phyloP scores from a whole-genome alignment of 2,329 filamentous ascomycete species.

The Aspergillus sp. region DNA sequence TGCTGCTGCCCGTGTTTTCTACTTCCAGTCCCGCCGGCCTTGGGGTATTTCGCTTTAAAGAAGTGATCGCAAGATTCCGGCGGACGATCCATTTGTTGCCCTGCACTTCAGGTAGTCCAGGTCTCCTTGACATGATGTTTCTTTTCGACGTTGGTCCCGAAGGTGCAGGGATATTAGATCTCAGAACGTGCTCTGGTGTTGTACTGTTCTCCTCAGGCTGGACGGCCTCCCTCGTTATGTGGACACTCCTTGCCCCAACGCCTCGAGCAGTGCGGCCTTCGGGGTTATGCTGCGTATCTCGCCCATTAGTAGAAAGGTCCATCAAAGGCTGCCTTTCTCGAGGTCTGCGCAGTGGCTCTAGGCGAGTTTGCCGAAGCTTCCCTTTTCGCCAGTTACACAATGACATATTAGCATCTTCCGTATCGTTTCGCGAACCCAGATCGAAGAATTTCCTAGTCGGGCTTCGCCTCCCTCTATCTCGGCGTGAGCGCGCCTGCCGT shows the following conservation, averaged over 20 bases:
- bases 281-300: constrained; percentile 4
- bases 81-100: constrained; percentile 29
- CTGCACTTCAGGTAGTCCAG: constrained; percentile 11
- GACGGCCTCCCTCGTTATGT: background rate
- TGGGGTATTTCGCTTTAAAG: constrained; percentile 26
- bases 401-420: constrained; percentile 46
- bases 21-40: constrained; percentile 31
- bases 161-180: background rate
- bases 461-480: constrained; percentile 46
- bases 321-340: constrained; percentile 17
- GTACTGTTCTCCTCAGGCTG: constrained; percentile 2
- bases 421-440: constrained; percentile 48
- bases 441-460: constrained; percentile 47
- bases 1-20: constrained; percentile 9
- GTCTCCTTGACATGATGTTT: background rate
- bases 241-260: constrained; percentile 2
- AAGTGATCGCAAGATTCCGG: constrained; percentile 29
- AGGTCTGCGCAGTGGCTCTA: constrained; percentile 11
- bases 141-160: constrained; percentile 1
- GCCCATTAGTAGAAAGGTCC: constrained; percentile 15
- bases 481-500: constrained; percentile 43
- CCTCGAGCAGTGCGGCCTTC: constrained; percentile 1
- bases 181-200: constrained; percentile 3
- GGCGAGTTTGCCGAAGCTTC: constrained; percentile 25
- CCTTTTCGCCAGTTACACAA: constrained; percentile 49